Evolutionary conservation across 305 asterid genomes (phyloP).

Genomic region (Euphrasia arctica): DNA sequence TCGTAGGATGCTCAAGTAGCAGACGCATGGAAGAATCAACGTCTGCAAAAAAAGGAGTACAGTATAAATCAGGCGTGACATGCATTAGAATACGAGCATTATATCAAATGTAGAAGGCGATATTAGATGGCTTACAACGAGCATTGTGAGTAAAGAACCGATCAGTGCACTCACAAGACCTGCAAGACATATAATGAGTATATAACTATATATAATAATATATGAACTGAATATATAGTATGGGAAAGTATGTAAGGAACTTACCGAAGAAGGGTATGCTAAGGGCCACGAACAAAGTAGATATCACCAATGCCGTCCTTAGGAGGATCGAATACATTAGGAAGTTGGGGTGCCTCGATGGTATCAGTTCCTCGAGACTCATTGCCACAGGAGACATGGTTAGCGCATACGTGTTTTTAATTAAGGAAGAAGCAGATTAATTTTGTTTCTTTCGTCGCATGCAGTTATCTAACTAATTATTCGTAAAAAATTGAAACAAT

Average conservation of each 20-base stretch:
- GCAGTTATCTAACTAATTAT: background rate
- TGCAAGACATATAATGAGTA: constrained; percentile 24
- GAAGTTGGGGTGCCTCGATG: constrained; percentile 46
- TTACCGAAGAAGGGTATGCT: constrained; percentile 84
- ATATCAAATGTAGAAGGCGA: background rate
- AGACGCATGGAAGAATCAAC: constrained; percentile 80
- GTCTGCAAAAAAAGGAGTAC: constrained; percentile 39
- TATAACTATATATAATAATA: background rate
- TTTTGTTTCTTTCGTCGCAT: background rate
- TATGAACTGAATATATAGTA: background rate
- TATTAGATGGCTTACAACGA: constrained; percentile 55
- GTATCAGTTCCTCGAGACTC: constrained; percentile 91
- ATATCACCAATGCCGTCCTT: constrained; percentile 72
- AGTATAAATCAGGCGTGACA: background rate
- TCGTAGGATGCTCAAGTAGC: constrained; percentile 75
- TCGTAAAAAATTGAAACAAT: background rate
- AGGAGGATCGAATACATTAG: constrained; percentile 57
- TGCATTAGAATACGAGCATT: constrained; percentile 2
- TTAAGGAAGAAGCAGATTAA: constrained; percentile 35
- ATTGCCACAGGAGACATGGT: constrained; percentile 89
- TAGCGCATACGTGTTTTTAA: constrained; percentile 60
- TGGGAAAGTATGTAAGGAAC: constrained; percentile 3
- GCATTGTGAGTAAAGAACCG: constrained; percentile 90
- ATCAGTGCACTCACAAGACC: constrained; percentile 86
- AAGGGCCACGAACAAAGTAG: constrained; percentile 78